These are phyloP conservation scores for Pontederia paniculata DNA, from an alignment of 176 grass and related monocot genomes.

Conservation along the genomic window DNA sequence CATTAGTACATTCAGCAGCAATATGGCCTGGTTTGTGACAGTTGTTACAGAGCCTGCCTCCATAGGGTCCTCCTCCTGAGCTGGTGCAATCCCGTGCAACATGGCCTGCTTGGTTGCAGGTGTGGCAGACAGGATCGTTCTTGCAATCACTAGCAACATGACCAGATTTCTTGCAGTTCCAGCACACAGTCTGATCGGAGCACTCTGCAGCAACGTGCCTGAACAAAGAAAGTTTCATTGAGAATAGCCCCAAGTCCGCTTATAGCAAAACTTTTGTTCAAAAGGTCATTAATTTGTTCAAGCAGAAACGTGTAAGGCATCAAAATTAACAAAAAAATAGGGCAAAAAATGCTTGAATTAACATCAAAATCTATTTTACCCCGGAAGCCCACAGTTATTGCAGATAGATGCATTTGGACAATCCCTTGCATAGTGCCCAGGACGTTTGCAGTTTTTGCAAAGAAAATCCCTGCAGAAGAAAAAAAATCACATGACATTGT, in stretches of 20 bases:
- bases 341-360: slow-evolving; percentile 5
- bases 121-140: slow-evolving; percentile 69
- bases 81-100: slow-evolving; percentile 62
- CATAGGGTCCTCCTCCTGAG: slow-evolving; percentile 20
- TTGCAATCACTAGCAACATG: slow-evolving; percentile 75
- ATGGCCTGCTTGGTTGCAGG: slow-evolving; percentile 75
- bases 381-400: slow-evolving; percentile 77
- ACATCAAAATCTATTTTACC: slow-evolving; percentile 32
- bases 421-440: slow-evolving; percentile 75
- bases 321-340: too few relatives aligned
- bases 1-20: slow-evolving; percentile 63
- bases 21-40: slow-evolving; percentile 78
- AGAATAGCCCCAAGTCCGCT: too few relatives aligned
- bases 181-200: slow-evolving; percentile 60
- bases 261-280: too few relatives aligned
- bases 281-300: too few relatives aligned
- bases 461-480: slow-evolving; percentile 41
- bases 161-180: slow-evolving; percentile 83
- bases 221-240: too few relatives aligned
- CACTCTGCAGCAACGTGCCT: slow-evolving; percentile 81
- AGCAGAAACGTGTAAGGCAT: too few relatives aligned
- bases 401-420: slow-evolving; percentile 60
- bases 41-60: slow-evolving; percentile 68
- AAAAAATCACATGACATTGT: not conserved
- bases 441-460: slow-evolving; percentile 84